Percentiles rank a stretch among this genome's conserved stretches.
Evolutionary conservation across 208 protist genomes (phyloP).

Genomic region (Acanthamoeba lenticulata): DNA sequence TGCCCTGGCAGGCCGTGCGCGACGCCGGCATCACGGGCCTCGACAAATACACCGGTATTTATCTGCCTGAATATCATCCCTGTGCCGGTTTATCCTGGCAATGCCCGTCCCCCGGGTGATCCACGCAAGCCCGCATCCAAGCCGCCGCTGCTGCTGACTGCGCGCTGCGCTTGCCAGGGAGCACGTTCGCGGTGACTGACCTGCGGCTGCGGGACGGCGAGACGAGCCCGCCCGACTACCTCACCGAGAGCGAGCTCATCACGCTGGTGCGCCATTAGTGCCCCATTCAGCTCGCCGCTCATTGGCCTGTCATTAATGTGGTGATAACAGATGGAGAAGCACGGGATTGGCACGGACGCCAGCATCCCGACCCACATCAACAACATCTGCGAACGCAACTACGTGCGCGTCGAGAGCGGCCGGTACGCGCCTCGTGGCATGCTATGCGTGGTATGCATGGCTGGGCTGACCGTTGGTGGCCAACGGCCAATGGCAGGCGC

Average conservation of each 20-base stretch:
- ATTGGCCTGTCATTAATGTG: too few relatives aligned
- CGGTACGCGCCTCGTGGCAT: too few relatives aligned
- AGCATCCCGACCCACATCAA: conserved; percentile 86
- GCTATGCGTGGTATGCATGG: too few relatives aligned
- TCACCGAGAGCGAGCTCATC: conserved; percentile 87
- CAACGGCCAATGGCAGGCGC: too few relatives aligned
- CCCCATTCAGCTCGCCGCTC: background rate
- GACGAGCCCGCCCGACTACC: conserved; percentile 77
- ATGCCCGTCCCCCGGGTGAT: too few relatives aligned
- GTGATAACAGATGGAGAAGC: conserved; percentile 88
- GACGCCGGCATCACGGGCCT: conserved; percentile 91
- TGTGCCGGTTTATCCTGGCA: too few relatives aligned
- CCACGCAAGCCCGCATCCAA: too few relatives aligned
- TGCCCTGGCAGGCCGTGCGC: conserved; percentile 87
- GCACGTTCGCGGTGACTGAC: background rate
- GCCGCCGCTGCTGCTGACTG: too few relatives aligned
- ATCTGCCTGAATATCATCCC: background rate
- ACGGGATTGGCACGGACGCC: conserved; percentile 89
- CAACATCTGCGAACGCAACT: conserved; percentile 82
- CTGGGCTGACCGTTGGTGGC: too few relatives aligned
- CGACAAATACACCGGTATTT: conserved; percentile 41
- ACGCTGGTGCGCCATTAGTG: conserved; percentile 24
- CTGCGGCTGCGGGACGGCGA: conserved; percentile 44
- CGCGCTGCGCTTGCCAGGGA: background rate
- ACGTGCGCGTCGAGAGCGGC: conserved; percentile 76